Percentiles rank a stretch among this genome's conserved stretches.
These are phyloP conservation scores for Suillus discolor DNA, from an alignment of 768 basidiomycete genomes.

Conservation along the genomic window DNA sequence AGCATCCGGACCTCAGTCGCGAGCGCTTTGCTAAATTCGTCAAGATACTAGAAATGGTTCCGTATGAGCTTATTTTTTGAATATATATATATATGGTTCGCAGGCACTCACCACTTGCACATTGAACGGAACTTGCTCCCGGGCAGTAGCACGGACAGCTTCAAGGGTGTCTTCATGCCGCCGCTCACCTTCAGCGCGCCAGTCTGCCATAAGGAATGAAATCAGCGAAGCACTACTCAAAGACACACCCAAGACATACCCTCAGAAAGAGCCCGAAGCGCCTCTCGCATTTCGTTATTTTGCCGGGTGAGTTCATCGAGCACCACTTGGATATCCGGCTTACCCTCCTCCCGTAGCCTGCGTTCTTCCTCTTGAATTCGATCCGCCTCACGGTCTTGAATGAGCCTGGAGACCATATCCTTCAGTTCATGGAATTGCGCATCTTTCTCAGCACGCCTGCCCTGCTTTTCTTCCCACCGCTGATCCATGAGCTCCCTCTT, in stretches of 20 bases:
- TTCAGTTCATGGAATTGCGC: conserved; percentile 55
- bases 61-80: conserved; percentile 12
- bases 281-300: conserved; percentile 59
- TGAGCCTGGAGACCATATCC: conserved; percentile 61
- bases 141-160: conserved; percentile 69
- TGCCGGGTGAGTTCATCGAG: conserved; percentile 61
- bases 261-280: conserved; percentile 56
- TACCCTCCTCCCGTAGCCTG: conserved; percentile 50
- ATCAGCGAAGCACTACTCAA: not conserved
- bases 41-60: conserved; percentile 59
- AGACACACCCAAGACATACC: conserved; percentile 40
- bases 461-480: conserved; percentile 64
- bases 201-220: conserved; percentile 43
- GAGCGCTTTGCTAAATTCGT: conserved; percentile 85
- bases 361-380: conserved; percentile 54
- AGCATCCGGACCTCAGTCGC: conserved; percentile 84
- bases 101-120: conserved; percentile 67
- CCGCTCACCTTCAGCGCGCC: conserved; percentile 64
- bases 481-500: conserved; percentile 65
- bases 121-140: conserved; percentile 81
- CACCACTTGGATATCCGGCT: conserved; percentile 66
- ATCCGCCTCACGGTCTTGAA: conserved; percentile 56
- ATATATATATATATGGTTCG: not conserved
- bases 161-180: conserved; percentile 71
- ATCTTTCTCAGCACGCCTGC: conserved; percentile 61